These are phyloP conservation scores for Sphaerobolus stellatus DNA, from an alignment of 1,284 basidiomycete species.

Conservation along the genomic window DNA sequence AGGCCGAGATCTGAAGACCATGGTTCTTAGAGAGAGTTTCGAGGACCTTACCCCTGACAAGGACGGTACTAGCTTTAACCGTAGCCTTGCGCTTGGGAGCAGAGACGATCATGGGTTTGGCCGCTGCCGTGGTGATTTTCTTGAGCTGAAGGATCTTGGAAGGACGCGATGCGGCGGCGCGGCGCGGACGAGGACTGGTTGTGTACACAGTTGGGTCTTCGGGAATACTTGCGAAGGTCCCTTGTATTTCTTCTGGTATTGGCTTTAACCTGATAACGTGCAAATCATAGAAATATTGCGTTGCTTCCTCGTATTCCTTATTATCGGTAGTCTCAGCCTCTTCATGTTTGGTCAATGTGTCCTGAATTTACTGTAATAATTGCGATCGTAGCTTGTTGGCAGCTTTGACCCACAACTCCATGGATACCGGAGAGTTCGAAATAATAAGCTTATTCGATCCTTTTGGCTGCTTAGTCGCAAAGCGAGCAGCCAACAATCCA, in stretches of 20 bases:
- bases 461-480: constrained; percentile 33
- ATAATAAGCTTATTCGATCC: constrained; percentile 43
- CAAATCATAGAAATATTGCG: constrained; percentile 41
- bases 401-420: constrained; percentile 37
- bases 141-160: too few relatives aligned
- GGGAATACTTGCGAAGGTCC: constrained; percentile 17
- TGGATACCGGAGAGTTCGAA: constrained; percentile 33
- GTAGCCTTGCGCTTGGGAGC: too few relatives aligned
- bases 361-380: constrained; percentile 44
- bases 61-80: too few relatives aligned
- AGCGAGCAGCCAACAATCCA: constrained; percentile 43
- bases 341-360: constrained; percentile 48
- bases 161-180: too few relatives aligned
- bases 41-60: too few relatives aligned
- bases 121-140: too few relatives aligned
- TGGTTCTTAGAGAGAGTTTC: too few relatives aligned
- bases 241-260: constrained; percentile 35
- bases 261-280: constrained; percentile 49
- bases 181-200: too few relatives aligned
- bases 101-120: too few relatives aligned
- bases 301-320: constrained; percentile 46
- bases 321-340: constrained; percentile 43
- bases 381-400: constrained; percentile 32
- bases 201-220: constrained; percentile 49
- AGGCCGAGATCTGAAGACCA: too few relatives aligned